Evolutionary conservation across 208 protist species (phyloP).

Genomic region (Wallacemonas sp.): DNA sequence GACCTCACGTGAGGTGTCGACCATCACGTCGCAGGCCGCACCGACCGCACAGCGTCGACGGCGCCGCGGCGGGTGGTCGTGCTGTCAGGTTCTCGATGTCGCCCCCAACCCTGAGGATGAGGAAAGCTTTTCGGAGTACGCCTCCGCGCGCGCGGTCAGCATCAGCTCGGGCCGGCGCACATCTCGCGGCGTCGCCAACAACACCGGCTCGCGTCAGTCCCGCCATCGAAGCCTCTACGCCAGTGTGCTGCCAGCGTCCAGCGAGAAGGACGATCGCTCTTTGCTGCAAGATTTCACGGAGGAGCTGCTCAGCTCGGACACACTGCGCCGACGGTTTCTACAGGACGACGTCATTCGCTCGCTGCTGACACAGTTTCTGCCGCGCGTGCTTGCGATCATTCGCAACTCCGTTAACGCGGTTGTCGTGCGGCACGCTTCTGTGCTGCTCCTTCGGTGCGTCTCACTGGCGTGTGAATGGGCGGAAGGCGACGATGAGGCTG

Average conservation of each 20-base stretch:
- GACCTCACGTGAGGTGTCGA: no score
- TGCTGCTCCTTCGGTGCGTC: constrained; percentile 61
- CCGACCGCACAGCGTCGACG: no score
- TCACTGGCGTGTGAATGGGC: constrained; percentile 43
- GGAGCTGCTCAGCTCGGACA: constrained; percentile 18
- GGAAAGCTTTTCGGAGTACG: neutral
- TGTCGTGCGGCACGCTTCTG: constrained; percentile 65
- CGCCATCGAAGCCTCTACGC: neutral
- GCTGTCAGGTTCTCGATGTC: neutral
- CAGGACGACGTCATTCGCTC: constrained; percentile 28
- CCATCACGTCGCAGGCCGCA: no score
- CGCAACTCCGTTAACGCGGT: constrained; percentile 63
- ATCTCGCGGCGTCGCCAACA: neutral
- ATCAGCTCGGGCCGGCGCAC: neutral
- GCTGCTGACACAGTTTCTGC: constrained; percentile 43
- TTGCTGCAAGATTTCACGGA: constrained; percentile 24
- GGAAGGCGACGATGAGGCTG: constrained; percentile 9
- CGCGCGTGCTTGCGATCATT: constrained; percentile 44
- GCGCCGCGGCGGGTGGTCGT: neutral
- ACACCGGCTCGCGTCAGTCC: neutral
- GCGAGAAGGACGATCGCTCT: neutral
- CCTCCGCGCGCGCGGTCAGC: neutral
- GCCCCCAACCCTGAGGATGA: neutral
- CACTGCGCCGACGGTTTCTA: constrained; percentile 27
- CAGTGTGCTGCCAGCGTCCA: neutral